Base-by-base conservation (phyloP, 805 yeast genomes). In the Brettanomyces sp. region DNA sequence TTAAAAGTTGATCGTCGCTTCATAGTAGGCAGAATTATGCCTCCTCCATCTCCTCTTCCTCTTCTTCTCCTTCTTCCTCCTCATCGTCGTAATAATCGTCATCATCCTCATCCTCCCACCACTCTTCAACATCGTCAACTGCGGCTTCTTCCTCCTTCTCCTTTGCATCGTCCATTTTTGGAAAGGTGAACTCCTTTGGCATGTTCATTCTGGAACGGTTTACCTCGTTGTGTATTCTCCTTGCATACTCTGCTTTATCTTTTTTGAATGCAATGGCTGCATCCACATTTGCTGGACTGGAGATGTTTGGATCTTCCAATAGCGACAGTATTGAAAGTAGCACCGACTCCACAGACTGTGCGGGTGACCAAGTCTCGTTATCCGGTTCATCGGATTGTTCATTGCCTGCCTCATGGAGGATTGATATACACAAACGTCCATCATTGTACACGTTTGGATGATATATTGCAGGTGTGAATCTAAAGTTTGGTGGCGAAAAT, bases 401-500 rank as follows among this genome's bases (percentile, higher is more conserved):
- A 37, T 52, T 49, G 23, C 96, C 96, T 8, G 90, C 84, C 52
- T 85, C 86, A 64, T 91, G 98, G 49, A 91, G 72, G 51, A 91
- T 91, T 42, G 96, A 88, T 49, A 91, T 90, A 70, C 99, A 91
- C 41, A 93, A 73, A 57, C 95, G 70, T 23, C 99, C 98, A 66
- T 91, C 97, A 48, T 86, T 78, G 67, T 93, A 91, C 44, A 91
- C 95, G 62, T 91, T 93, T 28, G 99, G 99, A 60, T 91, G 99
- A 66, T 83, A 91, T 55, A 91, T 87, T 39, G 96, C 85, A 13
- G 97, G 96, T 3, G 95, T 85, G 70, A 91, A 91, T 56, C 95
- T 75, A 69, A 90, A 93, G 38, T 82, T 80, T 39, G 98, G 99
- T 23, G 99, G 99, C 14, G 87, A 72, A 62, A 77, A 93, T 4